Base-by-base conservation (phyloP, 495 filamentous ascomycete species). In the Schizothecium vesticola region DNA sequence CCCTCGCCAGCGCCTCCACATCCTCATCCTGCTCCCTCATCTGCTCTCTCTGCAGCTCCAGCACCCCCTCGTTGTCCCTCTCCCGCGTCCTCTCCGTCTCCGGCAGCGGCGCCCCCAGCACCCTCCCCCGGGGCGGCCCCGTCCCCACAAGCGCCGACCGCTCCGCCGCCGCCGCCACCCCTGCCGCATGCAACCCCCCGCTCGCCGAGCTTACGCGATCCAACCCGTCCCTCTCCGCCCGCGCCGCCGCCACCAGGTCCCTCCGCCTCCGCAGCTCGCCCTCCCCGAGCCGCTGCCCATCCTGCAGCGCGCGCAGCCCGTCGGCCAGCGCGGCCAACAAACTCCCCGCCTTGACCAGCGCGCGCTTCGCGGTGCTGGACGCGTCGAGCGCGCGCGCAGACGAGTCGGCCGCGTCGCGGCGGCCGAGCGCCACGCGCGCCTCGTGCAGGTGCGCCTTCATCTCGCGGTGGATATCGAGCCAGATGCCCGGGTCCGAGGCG, bases 31-130 rank as follows among this genome's bases (percentile, higher is more conserved):
- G 95, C 71, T 94, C 88, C 55, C 85, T 66, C 88, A 98, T 96
- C 76, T 90, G 86, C 77, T 94, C 87, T 68, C 85, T 80, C 77
- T 97, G 93, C 74, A 98, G 76, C 83, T 93, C 89, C 75, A 97
- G 69, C 56, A 99, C 90, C 0, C 94, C 95, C 31, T 87, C 80
- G 73, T 99, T 99, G 75, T 97, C 95, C 66, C 95, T 79, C 80
- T 97, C 93, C 55, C 94, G 81, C 59, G 95, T 98, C 67, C 85
- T 83, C 67, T 93, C 91, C 56, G 92, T 98, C 78, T 99, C 95
- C 59, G 90, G 89, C 24, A 88, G 73, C 12, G 88, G 87, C 1
- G 82, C 89, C 0, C 96, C 96, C 7, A 98, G 82, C 4, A 97
- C 91, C 24, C 94, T 77, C 6, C 92, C 87, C 7, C 86, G 28